Conservation (phyloP, 305 asterid genomes). For the Lippia alba region DNA sequence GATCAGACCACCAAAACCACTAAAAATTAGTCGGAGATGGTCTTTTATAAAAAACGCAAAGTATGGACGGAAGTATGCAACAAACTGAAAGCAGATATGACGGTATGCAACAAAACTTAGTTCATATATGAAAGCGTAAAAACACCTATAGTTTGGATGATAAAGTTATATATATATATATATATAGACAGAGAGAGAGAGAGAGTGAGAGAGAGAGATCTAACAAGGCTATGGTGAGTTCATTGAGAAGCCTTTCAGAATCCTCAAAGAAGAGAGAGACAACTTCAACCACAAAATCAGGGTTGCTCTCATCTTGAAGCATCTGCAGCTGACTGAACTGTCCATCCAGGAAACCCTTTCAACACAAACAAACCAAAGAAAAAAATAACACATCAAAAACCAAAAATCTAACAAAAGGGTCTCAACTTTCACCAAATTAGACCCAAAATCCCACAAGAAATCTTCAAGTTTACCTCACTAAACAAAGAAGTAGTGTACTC, state of each 20-base stretch:
- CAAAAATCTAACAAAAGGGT: not conserved
- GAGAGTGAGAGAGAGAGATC: slow-evolving; percentile 21
- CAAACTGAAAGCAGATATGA: too few species aligned
- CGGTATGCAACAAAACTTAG: too few species aligned
- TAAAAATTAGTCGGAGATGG: too few species aligned
- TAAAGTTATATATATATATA: too few species aligned
- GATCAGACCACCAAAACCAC: too few species aligned
- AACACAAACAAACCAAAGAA: slow-evolving; percentile 9
- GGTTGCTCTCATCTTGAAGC: slow-evolving; percentile 73
- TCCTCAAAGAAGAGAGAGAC: slow-evolving; percentile 73
- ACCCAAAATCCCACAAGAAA: not conserved
- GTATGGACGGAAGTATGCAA: too few species aligned
- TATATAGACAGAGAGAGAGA: not conserved
- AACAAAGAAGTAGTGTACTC: slow-evolving; percentile 50
- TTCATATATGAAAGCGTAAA: too few species aligned
- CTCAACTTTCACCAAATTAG: not conserved
- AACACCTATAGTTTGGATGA: too few species aligned
- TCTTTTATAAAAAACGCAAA: too few species aligned
- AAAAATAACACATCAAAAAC: not conserved
- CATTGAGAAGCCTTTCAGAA: slow-evolving; percentile 68
- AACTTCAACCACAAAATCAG: slow-evolving; percentile 66
- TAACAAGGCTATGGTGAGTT: slow-evolving; percentile 58
- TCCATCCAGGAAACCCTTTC: slow-evolving; percentile 65
- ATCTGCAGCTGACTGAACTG: slow-evolving; percentile 67
- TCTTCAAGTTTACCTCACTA: slow-evolving; percentile 47